Evolutionary conservation across 331 rosid genomes (phyloP).

Genomic region (Prunus yedoensis): DNA sequence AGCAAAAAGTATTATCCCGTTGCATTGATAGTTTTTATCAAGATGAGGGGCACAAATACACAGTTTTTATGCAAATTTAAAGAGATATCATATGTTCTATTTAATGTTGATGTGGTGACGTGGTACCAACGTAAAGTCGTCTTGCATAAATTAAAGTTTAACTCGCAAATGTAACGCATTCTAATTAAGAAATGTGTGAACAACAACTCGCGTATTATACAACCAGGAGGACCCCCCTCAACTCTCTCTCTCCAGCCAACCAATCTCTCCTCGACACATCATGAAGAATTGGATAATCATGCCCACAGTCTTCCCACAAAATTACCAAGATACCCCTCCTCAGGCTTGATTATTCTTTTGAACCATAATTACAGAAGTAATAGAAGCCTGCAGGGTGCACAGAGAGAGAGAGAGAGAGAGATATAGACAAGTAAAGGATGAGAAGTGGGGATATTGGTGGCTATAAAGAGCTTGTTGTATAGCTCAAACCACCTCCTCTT

Average conservation of each 20-base stretch:
- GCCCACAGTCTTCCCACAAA: background rate
- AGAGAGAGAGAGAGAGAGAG: too few relatives aligned
- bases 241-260: constrained; percentile 25
- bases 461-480: constrained; percentile 41
- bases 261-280: constrained; percentile 48
- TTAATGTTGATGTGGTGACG: constrained; percentile 5
- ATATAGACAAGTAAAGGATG: too few relatives aligned
- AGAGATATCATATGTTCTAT: too few relatives aligned
- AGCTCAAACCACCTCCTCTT: constrained; percentile 34
- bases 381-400: background rate
- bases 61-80: too few relatives aligned
- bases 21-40: too few relatives aligned
- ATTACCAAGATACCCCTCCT: constrained; percentile 29
- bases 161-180: constrained; percentile 33
- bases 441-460: constrained; percentile 32
- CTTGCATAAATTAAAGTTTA: background rate
- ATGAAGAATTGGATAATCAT: constrained; percentile 25
- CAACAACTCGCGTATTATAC: background rate
- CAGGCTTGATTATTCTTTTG: background rate
- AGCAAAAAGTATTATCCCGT: accelerated
- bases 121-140: constrained; percentile 3
- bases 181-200: background rate
- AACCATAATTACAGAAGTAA: background rate
- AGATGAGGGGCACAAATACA: too few relatives aligned
- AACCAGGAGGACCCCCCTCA: constrained; percentile 17